Conservation (phyloP, 1,284 basidiomycete genomes). For the Cerrena zonata region DNA sequence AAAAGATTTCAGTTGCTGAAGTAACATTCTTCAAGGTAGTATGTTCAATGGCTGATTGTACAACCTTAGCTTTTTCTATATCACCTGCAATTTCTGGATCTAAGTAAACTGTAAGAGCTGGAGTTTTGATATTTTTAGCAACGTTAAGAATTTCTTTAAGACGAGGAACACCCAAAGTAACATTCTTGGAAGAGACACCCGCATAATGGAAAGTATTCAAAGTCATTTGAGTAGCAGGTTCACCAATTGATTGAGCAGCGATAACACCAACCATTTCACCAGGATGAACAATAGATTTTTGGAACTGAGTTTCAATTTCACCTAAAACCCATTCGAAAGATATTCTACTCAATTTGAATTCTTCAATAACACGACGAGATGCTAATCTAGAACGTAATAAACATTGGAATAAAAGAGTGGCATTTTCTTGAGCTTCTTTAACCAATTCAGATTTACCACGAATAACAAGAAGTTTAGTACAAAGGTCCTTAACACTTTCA, state of each 20-base stretch:
- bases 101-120: slow-evolving; percentile 88
- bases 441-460: slow-evolving; percentile 79
- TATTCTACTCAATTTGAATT: slow-evolving; percentile 79
- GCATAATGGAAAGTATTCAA: slow-evolving; percentile 98
- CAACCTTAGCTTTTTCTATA: slow-evolving; percentile 69
- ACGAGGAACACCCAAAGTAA: slow-evolving; percentile 95
- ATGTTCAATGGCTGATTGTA: slow-evolving; percentile 89
- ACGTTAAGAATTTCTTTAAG: slow-evolving; percentile 99
- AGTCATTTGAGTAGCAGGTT: slow-evolving; percentile 99
- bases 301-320: slow-evolving; percentile 93
- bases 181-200: slow-evolving; percentile 96
- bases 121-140: slow-evolving; percentile 97
- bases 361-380: slow-evolving; percentile 77
- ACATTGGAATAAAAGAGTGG: slow-evolving; percentile 89
- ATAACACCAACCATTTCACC: slow-evolving; percentile 99
- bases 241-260: slow-evolving; percentile 97
- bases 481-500: slow-evolving; percentile 68
- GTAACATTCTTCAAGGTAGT: slow-evolving; percentile 94
- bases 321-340: slow-evolving; percentile 98
- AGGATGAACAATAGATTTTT: slow-evolving; percentile 84
- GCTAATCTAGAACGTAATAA: slow-evolving; percentile 87
- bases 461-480: slow-evolving; percentile 74
- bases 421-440: slow-evolving; percentile 80
- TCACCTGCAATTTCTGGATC: slow-evolving; percentile 66
- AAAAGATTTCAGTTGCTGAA: slow-evolving; percentile 95